Conservation (phyloP, 1,139 yeast genomes). For the Lizanozyma gosingica region DNA sequence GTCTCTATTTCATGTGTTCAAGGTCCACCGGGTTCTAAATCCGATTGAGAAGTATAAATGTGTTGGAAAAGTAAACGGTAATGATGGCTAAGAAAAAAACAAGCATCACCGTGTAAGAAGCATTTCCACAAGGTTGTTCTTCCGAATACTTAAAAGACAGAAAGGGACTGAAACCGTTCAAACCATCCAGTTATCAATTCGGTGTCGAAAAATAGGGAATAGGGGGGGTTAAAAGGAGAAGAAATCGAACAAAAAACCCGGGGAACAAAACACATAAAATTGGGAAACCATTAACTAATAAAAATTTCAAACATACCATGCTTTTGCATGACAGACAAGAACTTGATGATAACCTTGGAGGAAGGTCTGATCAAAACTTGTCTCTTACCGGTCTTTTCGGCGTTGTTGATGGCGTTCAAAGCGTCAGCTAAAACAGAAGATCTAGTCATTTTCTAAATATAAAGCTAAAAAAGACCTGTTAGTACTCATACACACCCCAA, state of each 20-base stretch:
- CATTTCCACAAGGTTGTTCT: conserved; percentile 57
- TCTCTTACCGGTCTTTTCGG: conserved; percentile 99
- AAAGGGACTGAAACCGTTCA: conserved; percentile 85
- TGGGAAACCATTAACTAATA: neutral
- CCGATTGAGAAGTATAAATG: conserved; percentile 25
- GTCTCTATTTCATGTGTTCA: no score
- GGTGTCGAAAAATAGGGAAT: conserved; percentile 28
- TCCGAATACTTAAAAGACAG: conserved; percentile 98
- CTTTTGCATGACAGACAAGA: conserved; percentile 95
- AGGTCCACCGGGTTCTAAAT: no score
- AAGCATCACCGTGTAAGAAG: conserved; percentile 67
- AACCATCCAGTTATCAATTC: conserved; percentile 97
- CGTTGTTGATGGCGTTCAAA: conserved; percentile 95
- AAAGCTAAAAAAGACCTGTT: conserved; percentile 4
- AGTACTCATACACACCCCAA: conserved; percentile 4
- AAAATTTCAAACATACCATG: conserved; percentile 39
- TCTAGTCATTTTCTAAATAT: conserved; percentile 69
- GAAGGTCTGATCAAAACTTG: conserved; percentile 98
- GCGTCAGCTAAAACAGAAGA: conserved; percentile 99
- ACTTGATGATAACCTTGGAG: conserved; percentile 95
- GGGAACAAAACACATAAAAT: neutral
- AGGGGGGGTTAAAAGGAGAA: neutral
- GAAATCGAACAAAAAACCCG: conserved; percentile 2
- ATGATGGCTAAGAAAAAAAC: conserved; percentile 16
- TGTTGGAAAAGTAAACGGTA: conserved; percentile 72